These are phyloP conservation scores for Tulasnella calospora DNA, from an alignment of 768 basidiomycete genomes.

Conservation along the genomic window DNA sequence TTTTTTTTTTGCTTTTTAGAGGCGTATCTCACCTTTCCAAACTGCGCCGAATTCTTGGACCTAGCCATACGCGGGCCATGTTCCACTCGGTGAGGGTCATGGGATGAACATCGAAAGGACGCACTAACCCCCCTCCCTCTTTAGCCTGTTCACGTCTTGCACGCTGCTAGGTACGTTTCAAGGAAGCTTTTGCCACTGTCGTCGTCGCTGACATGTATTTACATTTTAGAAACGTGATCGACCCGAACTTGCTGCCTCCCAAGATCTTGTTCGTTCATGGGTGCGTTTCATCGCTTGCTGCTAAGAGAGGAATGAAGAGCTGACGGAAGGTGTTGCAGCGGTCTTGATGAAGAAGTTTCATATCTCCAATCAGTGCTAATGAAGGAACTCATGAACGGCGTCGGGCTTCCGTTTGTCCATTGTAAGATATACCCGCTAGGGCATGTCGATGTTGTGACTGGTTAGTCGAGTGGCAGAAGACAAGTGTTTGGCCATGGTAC, in stretches of 20 bases:
- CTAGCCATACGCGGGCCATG: conserved; percentile 28
- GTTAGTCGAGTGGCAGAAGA: not conserved
- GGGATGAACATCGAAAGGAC: not conserved
- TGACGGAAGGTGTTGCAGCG: conserved; percentile 19
- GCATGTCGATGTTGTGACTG: conserved; percentile 28
- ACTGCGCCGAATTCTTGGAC: conserved; percentile 28
- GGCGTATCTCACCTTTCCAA: conserved; percentile 30
- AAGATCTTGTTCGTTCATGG: conserved; percentile 31
- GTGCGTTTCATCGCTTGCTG: conserved; percentile 10
- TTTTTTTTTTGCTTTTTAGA: conserved; percentile 23
- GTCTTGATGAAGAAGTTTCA: conserved; percentile 29
- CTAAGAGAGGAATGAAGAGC: not conserved
- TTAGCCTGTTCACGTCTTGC: conserved; percentile 31
- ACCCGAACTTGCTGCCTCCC: conserved; percentile 27
- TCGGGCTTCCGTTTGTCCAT: conserved; percentile 26
- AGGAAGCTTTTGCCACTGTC: not conserved
- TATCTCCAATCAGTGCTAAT: conserved; percentile 31
- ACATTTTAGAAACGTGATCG: conserved; percentile 27
- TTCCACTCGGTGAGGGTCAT: conserved; percentile 27
- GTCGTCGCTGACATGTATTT: not conserved
- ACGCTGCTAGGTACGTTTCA: conserved; percentile 24
- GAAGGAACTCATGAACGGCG: conserved; percentile 31
- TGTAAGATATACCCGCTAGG: conserved; percentile 28
- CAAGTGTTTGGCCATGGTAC: too few species aligned
- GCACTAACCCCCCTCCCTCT: not conserved